Percentiles rank a stretch among this genome's conserved stretches.
Conservation (phyloP, 1,284 basidiomycete genomes). For the Trametes polyzona region DNA sequence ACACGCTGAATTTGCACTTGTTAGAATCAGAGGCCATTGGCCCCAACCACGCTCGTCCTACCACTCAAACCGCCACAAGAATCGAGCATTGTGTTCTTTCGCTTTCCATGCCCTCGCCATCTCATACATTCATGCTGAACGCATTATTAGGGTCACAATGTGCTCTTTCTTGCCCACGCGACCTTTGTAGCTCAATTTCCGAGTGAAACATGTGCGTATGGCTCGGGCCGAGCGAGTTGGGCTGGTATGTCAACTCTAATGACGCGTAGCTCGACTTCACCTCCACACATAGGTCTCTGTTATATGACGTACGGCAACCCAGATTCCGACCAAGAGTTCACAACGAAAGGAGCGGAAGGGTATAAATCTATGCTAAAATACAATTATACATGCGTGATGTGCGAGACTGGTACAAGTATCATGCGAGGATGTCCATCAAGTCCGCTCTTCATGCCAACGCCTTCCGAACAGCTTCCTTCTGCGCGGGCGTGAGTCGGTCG, state of each 20-base stretch:
- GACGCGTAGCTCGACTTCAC: no score
- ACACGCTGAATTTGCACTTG: conserved; percentile 27
- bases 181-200: no score
- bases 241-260: no score
- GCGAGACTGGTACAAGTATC: conserved; percentile 15
- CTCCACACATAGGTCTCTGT: no score
- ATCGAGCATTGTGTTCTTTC: not conserved
- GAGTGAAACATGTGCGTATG: no score
- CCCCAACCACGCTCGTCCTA: conserved; percentile 17
- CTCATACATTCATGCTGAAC: not conserved
- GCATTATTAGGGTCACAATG: no score
- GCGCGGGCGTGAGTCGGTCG: conserved; percentile 66
- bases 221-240: no score
- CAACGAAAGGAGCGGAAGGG: conserved; percentile 4
- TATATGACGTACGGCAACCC: no score
- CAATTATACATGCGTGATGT: conserved; percentile 12
- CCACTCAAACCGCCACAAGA: not conserved
- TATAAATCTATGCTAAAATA: conserved; percentile 22
- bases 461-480: conserved; percentile 82
- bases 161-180: no score
- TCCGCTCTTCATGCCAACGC: conserved; percentile 48
- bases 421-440: conserved; percentile 12
- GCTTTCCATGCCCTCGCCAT: not conserved
- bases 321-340: not conserved
- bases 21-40: conserved; percentile 31